phyloP scores from a whole-genome alignment of 129 eudicot species.

The Pittosporum tobira region DNA sequence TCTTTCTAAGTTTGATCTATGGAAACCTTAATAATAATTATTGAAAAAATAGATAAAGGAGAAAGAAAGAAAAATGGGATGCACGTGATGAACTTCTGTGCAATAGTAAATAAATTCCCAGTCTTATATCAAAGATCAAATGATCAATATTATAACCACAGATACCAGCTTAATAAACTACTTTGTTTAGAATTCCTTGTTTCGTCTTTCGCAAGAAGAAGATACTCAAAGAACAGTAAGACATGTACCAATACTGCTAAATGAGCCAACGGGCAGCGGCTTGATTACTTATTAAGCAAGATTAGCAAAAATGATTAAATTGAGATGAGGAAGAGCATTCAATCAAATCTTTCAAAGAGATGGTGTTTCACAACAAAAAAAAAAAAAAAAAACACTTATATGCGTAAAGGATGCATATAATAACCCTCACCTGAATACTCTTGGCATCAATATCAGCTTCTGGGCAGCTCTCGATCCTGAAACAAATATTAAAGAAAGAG shows the following conservation, averaged over 20 bases:
- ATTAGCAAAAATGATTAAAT: background rate
- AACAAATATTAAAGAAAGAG: slow-evolving; percentile 15
- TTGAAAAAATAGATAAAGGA: no score
- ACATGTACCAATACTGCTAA: background rate
- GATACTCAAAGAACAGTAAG: background rate
- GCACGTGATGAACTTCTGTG: background rate
- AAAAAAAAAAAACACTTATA: background rate
- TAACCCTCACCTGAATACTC: slow-evolving; percentile 53
- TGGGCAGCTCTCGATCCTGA: slow-evolving; percentile 45
- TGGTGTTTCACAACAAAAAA: background rate
- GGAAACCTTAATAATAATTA: background rate
- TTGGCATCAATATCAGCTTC: slow-evolving; percentile 49
- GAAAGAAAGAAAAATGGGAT: background rate
- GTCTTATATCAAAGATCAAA: background rate
- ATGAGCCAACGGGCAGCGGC: no score
- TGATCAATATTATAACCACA: background rate
- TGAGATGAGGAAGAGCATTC: background rate
- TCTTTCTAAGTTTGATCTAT: no score
- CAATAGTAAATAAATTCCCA: no score
- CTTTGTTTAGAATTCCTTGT: no score
- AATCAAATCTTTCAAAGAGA: background rate
- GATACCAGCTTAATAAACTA: background rate
- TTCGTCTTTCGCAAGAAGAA: no score
- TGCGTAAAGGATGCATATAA: background rate
- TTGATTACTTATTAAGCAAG: background rate